Percentiles rank a stretch among this genome's conserved stretches.
Evolutionary conservation across 768 basidiomycete genomes (phyloP).

Genomic region (Russula foetens): DNA sequence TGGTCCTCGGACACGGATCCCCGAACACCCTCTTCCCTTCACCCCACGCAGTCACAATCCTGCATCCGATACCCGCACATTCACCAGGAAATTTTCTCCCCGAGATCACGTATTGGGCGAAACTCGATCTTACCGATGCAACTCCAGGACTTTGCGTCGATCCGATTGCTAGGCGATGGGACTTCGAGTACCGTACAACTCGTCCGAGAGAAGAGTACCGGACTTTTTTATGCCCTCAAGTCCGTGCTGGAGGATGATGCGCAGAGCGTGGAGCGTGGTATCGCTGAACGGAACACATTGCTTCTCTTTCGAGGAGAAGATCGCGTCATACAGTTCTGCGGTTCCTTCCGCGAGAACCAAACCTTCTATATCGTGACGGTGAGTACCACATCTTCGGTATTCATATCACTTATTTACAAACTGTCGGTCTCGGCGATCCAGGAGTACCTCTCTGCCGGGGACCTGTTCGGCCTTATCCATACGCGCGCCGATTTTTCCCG

Average conservation of each 20-base stretch:
- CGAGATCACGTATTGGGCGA: background rate
- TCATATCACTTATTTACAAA: background rate
- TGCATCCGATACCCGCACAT: background rate
- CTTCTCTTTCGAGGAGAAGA: background rate
- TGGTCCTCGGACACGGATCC: background rate
- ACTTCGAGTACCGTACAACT: background rate
- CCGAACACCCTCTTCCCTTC: background rate
- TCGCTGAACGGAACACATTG: slow-evolving; percentile 2
- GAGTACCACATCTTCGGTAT: background rate
- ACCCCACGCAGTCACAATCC: no score
- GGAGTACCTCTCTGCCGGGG: slow-evolving; percentile 8
- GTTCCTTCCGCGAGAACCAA: slow-evolving; percentile 10
- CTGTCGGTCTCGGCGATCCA: background rate
- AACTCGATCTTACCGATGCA: background rate
- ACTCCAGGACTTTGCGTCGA: background rate
- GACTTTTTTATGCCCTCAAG: background rate
- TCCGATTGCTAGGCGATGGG: background rate
- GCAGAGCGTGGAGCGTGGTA: background rate
- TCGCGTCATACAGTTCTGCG: background rate
- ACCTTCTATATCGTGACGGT: slow-evolving; percentile 14
- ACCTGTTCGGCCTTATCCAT: background rate
- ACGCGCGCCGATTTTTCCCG: background rate
- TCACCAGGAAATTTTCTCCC: background rate
- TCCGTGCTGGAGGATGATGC: background rate
- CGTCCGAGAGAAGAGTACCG: background rate